Base-by-base conservation (phyloP, 441 rosid species). In the Aquilaria agallochum region DNA sequence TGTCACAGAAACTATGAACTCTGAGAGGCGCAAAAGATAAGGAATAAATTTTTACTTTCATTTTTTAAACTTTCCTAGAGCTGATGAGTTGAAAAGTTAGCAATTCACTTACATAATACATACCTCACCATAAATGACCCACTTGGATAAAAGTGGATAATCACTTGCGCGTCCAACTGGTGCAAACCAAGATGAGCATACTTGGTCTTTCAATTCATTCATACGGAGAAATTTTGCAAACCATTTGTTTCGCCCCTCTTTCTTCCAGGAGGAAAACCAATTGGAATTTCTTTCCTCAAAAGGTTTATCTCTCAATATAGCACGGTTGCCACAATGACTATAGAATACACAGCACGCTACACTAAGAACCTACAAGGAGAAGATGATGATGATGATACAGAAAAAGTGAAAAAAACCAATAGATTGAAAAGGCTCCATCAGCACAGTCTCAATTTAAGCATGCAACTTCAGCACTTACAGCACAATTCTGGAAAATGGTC, bases 161-260 rank as follows among this genome's bases (percentile, higher is more conserved):
- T 92, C 97, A 77, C 95, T 89, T 30, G 92, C 97, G 68, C 95
- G 87, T 58, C 98, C 98, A 74, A 92, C 98, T 10, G 98, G 96
- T 68, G 96, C 96, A 80, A 92, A 92, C 97, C 97, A 92, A 50
- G 97, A 92, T 12, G 89, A 87, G 71, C 97, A 92, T 55, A 92
- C 86, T 77, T 89, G 84, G 65, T 92, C 90, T 82, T 89, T 92
- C 73, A 92, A 78, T 84, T 92, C 92, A 58, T 77, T 81, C 82
- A 92, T 83, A 52, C 74, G 87, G 64, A 89, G 55, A 55, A 92
- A 83, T 68, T 83, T 83, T 9, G 81, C 74, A 64, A 92, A 75
- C 92, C 79, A 89, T 50, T 84, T 78, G 69, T 77, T 85, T 56
- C 76, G 77, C 72, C 83, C 84, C 48, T 65, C 77, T 77, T 82